A percentile compares a stretch with the other conserved stretches of the same genome.
phyloP scores from a whole-genome alignment of 768 basidiomycete genomes.

The Amyloporia xantha region DNA sequence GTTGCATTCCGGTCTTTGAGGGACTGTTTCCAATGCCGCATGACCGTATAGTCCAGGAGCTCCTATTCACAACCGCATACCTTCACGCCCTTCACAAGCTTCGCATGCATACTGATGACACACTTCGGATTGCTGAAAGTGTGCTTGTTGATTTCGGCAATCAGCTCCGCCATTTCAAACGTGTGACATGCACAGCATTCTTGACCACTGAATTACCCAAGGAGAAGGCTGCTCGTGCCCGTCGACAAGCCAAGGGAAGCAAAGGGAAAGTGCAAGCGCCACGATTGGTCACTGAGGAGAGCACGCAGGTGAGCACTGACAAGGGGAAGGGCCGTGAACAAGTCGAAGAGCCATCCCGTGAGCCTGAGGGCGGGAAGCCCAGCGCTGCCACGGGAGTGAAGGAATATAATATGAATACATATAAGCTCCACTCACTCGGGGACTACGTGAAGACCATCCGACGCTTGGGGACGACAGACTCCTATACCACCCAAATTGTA shows the following conservation, averaged over 20 bases:
- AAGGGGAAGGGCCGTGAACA: too few species aligned
- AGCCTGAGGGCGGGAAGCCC: too few species aligned
- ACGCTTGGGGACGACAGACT: neutral
- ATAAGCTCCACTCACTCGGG: neutral
- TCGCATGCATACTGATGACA: slow-evolving; percentile 31
- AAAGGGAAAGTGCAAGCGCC: neutral
- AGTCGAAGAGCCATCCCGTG: neutral
- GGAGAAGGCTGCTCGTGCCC: slow-evolving; percentile 1
- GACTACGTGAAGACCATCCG: neutral
- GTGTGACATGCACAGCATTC: neutral
- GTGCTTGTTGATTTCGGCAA: neutral
- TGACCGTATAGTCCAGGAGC: slow-evolving; percentile 21
- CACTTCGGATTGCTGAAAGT: slow-evolving; percentile 14
- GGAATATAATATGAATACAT: neutral
- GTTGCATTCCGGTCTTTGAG: slow-evolving; percentile 33
- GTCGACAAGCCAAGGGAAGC: neutral
- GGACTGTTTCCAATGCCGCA: slow-evolving; percentile 16
- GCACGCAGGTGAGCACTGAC: too few species aligned
- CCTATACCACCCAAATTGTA: slow-evolving; percentile 20
- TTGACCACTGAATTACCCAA: neutral
- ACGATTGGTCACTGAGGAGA: too few species aligned
- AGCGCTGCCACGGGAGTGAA: neutral
- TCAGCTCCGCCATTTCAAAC: neutral
- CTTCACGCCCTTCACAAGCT: slow-evolving; percentile 38
- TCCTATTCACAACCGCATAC: slow-evolving; percentile 26